Evolutionary conservation across 2,329 filamentous ascomycete genomes (phyloP).

Genomic region (Rutstroemia sp.): DNA sequence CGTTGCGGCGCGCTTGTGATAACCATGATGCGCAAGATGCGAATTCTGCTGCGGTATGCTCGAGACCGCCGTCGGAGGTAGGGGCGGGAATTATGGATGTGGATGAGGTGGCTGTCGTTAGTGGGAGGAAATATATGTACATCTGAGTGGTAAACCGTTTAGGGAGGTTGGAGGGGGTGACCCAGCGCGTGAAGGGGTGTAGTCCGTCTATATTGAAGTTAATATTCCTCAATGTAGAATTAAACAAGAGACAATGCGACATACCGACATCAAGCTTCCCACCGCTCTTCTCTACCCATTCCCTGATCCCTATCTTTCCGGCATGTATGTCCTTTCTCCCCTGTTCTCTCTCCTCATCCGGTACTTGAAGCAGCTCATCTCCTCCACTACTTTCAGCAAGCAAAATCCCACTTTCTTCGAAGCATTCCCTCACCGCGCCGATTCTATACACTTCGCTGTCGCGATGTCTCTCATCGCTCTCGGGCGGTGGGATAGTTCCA

Average conservation of each 20-base stretch:
- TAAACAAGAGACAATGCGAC: slow-evolving; percentile 15
- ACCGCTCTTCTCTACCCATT: slow-evolving; percentile 53
- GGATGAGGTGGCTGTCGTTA: slow-evolving; percentile 17
- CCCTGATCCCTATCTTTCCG: slow-evolving; percentile 55
- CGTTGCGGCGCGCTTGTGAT: slow-evolving; percentile 48
- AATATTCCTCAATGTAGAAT: neutral
- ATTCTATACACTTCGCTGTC: slow-evolving; percentile 71
- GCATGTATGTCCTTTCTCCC: slow-evolving; percentile 64
- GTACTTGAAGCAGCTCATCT: slow-evolving; percentile 50
- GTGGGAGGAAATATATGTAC: slow-evolving; percentile 77
- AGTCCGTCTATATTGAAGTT: slow-evolving; percentile 44
- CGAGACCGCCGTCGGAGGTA: slow-evolving; percentile 58
- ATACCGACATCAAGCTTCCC: slow-evolving; percentile 59
- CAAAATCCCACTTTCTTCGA: slow-evolving; percentile 89
- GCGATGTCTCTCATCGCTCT: slow-evolving; percentile 51
- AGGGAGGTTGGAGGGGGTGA: slow-evolving; percentile 66
- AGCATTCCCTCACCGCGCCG: slow-evolving; percentile 82
- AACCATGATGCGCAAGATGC: slow-evolving; percentile 66
- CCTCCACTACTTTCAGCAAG: slow-evolving; percentile 42
- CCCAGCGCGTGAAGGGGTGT: slow-evolving; percentile 83
- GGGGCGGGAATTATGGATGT: slow-evolving; percentile 41
- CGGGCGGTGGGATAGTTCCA: slow-evolving; percentile 42
- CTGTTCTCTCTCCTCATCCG: slow-evolving; percentile 50
- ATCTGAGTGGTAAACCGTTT: slow-evolving; percentile 91
- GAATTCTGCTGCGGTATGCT: slow-evolving; percentile 70